Base-by-base conservation (phyloP, 257 asterid genomes). In the Solanum raphanifolium region DNA sequence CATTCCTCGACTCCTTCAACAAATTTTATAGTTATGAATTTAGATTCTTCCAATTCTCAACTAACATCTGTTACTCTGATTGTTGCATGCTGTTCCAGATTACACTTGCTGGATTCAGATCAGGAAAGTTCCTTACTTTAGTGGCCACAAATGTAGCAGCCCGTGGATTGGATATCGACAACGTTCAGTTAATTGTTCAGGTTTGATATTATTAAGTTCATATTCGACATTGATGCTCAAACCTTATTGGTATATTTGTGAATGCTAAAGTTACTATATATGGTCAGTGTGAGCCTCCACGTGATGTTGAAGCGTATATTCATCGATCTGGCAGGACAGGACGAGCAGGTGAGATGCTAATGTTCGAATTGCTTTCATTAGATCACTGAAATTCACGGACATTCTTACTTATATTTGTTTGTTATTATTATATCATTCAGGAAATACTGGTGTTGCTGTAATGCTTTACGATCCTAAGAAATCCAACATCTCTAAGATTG, bases 271-370 rank as follows among this genome's bases (percentile, higher is more conserved):
- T 83, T 76, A 21, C 72, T 75, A 65, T 31, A 65, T 85, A 18
- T 90, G 86, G 52, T 91, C 83, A 97, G 99, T 97, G 99, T 89
- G 99, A 97, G 98, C 99, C 6, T 98, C 99, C 43, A 95, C 84
- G 94, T 83, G 98, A 96, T 87, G 99, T 95, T 31, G 99, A 96
- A 91, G 99, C 95, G 48, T 96, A 97, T 91, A 97, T 97, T 90
- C 99, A 97, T 93, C 94, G 99, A 16, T 97, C 99, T 91, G 99
- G 99, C 85, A 91, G 99, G 87, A 97, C 99, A n/a, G 99, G 99
- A 48, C 93, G 99, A 90, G 99, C 99, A 52, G 98, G 99, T 95
- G 87, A 84, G 86, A 86, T 74, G n/a, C 66, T 88, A 66, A 68
- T 92, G 25, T 74, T 88, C 6, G 8, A 65, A 43, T 86, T 76